Percentiles rank a stretch among this genome's conserved stretches.
phyloP scores from a whole-genome alignment of 768 basidiomycete genomes.

The Cystobasidium onofrii region DNA sequence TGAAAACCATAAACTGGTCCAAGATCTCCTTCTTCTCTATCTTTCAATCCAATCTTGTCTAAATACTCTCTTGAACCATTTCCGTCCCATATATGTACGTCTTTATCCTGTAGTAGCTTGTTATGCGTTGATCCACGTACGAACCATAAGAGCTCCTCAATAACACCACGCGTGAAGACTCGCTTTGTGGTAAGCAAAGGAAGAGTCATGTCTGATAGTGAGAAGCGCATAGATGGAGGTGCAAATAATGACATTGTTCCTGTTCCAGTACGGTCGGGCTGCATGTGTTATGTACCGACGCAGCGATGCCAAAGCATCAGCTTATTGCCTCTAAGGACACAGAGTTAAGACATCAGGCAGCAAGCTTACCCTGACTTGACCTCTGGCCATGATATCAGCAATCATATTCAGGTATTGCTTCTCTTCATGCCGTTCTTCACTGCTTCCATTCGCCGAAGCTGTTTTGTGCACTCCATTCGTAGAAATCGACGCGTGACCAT shows the following conservation, averaged over 20 bases:
- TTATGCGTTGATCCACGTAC: conserved; percentile 75
- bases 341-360: background rate
- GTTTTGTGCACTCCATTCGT: background rate
- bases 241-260: conserved; percentile 89
- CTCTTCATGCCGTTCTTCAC: conserved; percentile 55
- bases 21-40: conserved; percentile 80
- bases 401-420: conserved; percentile 81
- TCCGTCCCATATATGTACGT: conserved; percentile 95
- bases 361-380: conserved; percentile 54
- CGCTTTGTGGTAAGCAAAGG: conserved; percentile 92
- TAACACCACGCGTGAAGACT: conserved; percentile 80
- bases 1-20: conserved; percentile 72
- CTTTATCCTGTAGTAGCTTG: conserved; percentile 63
- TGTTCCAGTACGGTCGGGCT: conserved; percentile 83
- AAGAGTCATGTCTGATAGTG: conserved; percentile 61
- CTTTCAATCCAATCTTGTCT: conserved; percentile 69
- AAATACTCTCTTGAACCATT: conserved; percentile 84
- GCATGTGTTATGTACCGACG: background rate
- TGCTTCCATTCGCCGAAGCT: background rate
- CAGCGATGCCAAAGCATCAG: background rate
- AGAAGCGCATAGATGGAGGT: conserved; percentile 80
- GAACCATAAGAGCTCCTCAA: conserved; percentile 95
- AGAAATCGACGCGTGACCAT: background rate
- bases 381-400: conserved; percentile 61
- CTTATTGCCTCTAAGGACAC: background rate